Evolutionary conservation across 129 eudicot species (phyloP).

Genomic region (Smallanthus sonchifolius): DNA sequence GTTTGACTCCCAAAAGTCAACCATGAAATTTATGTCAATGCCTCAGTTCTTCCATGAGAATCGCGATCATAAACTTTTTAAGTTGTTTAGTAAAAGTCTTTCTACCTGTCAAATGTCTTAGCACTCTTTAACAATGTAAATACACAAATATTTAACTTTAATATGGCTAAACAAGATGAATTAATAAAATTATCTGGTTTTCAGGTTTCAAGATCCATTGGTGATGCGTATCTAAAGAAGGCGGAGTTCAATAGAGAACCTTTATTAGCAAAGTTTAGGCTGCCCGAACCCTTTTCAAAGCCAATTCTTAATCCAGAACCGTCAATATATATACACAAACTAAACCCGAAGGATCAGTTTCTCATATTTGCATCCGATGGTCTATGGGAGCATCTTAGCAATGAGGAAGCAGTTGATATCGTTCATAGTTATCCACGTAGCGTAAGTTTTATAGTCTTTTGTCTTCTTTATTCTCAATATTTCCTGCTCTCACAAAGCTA

Average conservation of each 20-base stretch:
- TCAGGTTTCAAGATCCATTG: slow-evolving; percentile 89
- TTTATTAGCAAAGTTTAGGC: slow-evolving; percentile 64
- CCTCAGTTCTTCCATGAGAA: background rate
- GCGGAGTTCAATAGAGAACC: slow-evolving; percentile 86
- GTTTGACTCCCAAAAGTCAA: slow-evolving; percentile 16
- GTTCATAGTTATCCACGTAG: slow-evolving; percentile 60
- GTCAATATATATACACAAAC: slow-evolving; percentile 59
- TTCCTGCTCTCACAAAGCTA: background rate
- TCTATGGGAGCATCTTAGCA: slow-evolving; percentile 95
- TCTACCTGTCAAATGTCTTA: too few species aligned
- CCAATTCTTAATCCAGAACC: slow-evolving; percentile 84
- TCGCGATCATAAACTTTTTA: background rate
- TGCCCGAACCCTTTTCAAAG: slow-evolving; percentile 52
- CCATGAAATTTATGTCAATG: background rate
- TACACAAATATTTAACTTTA: background rate
- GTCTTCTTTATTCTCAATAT: background rate
- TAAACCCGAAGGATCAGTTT: slow-evolving; percentile 72
- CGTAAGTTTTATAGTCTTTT: slow-evolving; percentile 44
- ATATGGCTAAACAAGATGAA: background rate
- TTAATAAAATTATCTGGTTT: background rate
- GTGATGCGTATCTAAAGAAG: slow-evolving; percentile 85
- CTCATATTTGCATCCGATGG: slow-evolving; percentile 95
- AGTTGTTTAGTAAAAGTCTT: too few species aligned
- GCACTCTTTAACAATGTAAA: background rate
- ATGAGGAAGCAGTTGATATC: slow-evolving; percentile 84